Conservation (phyloP, 192 early-diverging fungal genomes). For the Coemansia sp. region DNA sequence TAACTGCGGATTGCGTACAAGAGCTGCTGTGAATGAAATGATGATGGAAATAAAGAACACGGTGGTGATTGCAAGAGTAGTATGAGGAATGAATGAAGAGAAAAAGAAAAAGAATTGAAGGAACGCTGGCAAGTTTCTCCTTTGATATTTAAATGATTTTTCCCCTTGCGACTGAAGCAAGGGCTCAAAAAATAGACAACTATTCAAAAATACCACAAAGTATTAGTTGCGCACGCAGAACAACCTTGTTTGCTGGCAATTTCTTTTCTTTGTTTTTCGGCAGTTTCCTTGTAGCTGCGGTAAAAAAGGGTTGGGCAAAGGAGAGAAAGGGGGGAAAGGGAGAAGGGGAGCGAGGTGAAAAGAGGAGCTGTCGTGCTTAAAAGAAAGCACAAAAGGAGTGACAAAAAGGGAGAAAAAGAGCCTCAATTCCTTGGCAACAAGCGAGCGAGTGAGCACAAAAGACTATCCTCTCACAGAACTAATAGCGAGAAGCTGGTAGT, state of each 20-base stretch:
- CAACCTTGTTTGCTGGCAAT: neutral
- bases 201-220: neutral
- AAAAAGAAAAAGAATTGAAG: neutral
- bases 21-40: neutral
- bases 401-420: too few relatives aligned
- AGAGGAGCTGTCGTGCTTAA: neutral
- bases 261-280: neutral
- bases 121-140: neutral
- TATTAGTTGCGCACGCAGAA: neutral
- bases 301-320: neutral
- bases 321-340: neutral
- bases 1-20: neutral
- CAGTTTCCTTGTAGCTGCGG: neutral
- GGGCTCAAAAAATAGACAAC: neutral
- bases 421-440: too few relatives aligned
- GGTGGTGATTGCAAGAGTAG: neutral
- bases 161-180: neutral
- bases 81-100: neutral
- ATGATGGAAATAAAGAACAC: constrained; percentile 7
- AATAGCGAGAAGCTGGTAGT: neutral
- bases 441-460: too few relatives aligned
- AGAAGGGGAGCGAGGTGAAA: too few relatives aligned
- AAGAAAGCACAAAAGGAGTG: too few relatives aligned
- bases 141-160: neutral
- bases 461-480: too few relatives aligned